These are phyloP conservation scores for Dujonia santamariae DNA, from an alignment of 1,139 yeast genomes.

Conservation along the genomic window DNA sequence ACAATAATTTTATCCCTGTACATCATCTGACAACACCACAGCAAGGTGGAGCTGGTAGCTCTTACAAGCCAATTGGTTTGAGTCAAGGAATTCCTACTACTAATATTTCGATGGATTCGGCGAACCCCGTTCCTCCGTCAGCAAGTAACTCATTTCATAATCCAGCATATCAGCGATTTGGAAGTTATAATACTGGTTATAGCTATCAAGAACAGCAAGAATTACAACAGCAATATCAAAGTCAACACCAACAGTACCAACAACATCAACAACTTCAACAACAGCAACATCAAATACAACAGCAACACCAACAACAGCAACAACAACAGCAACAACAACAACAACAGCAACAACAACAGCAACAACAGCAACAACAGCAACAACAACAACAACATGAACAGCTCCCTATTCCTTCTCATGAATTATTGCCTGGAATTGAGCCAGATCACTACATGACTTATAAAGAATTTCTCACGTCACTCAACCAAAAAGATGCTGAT, in stretches of 20 bases:
- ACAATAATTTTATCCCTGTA: slow-evolving; percentile 13
- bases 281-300: slow-evolving; percentile 1
- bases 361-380: slow-evolving; percentile 8
- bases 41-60: slow-evolving; percentile 3
- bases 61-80: slow-evolving; percentile 18
- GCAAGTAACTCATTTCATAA: slow-evolving; percentile 1
- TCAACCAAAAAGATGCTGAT: slow-evolving; percentile 23
- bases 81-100: slow-evolving; percentile 47
- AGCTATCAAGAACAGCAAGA: slow-evolving; percentile 2
- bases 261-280: slow-evolving; percentile 9
- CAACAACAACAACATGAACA: slow-evolving; percentile 8
- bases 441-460: slow-evolving; percentile 49
- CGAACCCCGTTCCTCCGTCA: slow-evolving; percentile 21
- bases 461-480: slow-evolving; percentile 36
- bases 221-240: slow-evolving; percentile 6
- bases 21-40: slow-evolving; percentile 11
- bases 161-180: not conserved
- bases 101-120: slow-evolving; percentile 42
- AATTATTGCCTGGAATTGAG: too few species aligned
- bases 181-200: not conserved
- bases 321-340: slow-evolving; percentile 8
- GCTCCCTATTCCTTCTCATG: slow-evolving; percentile 3
- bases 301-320: slow-evolving; percentile 6
- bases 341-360: slow-evolving; percentile 4
- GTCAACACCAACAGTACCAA: slow-evolving; percentile 6